Percentiles rank a stretch among this genome's conserved stretches.
Evolutionary conservation across 176 grass and related monocot species (phyloP).

Genomic region (Carex parvula): DNA sequence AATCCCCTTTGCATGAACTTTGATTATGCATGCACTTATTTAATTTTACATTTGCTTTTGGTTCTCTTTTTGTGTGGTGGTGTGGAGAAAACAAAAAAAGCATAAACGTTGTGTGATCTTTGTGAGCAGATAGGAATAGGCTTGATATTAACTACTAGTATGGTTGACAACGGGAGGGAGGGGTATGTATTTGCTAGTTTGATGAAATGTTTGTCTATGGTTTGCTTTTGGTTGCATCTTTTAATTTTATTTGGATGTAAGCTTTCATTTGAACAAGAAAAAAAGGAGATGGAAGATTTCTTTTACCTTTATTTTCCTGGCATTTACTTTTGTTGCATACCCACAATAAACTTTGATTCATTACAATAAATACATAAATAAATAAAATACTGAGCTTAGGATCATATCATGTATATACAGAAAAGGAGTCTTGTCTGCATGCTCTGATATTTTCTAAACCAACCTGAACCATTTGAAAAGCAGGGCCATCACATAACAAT

Average conservation of each 20-base stretch:
- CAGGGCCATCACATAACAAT: not conserved
- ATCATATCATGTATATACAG: not conserved
- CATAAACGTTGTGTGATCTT: conserved; percentile 4
- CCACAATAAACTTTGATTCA: not conserved
- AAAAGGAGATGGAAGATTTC: not conserved
- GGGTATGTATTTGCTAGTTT: conserved; percentile 9
- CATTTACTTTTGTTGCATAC: not conserved
- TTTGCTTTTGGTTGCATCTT: conserved; percentile 24
- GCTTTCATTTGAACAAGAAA: not conserved
- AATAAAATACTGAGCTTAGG: too few relatives aligned
- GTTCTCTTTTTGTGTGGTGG: not conserved
- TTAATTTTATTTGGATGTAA: conserved; percentile 9
- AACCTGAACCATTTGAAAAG: not conserved
- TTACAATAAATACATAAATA: too few relatives aligned
- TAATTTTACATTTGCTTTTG: not conserved
- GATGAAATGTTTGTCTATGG: conserved; percentile 20
- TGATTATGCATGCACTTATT: conserved; percentile 17
- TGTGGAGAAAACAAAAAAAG: conserved; percentile 23
- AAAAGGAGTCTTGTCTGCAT: not conserved
- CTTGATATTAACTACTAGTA: conserved; percentile 18
- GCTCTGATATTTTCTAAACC: not conserved
- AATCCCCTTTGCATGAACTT: not conserved
- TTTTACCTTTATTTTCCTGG: not conserved
- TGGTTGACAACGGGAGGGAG: not conserved
- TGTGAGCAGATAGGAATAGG: conserved; percentile 14